Conservation (phyloP, 306 rosid genomes). For the Cicer chorassanicum region DNA sequence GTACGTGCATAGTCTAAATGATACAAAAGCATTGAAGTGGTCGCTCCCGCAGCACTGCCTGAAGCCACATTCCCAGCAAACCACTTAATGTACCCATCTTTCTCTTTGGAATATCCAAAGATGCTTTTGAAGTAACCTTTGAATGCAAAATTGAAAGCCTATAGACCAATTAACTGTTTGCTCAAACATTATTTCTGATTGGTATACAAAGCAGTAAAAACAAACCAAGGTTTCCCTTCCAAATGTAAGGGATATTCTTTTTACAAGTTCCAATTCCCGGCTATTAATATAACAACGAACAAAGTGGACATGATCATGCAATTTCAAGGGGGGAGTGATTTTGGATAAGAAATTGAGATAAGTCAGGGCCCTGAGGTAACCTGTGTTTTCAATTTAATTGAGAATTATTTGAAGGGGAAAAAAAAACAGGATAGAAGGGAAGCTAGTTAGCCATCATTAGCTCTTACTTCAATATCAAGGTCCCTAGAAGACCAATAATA, state of each 20-base stretch:
- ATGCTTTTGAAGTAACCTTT: slow-evolving; percentile 95
- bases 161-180: slow-evolving; percentile 75
- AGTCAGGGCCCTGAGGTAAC: neutral
- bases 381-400: neutral
- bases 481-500: slow-evolving; percentile 10
- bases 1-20: slow-evolving; percentile 95
- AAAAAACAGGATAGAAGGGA: slow-evolving; percentile 3
- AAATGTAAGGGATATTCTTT: neutral
- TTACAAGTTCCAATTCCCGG: neutral
- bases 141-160: slow-evolving; percentile 99
- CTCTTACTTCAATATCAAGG: slow-evolving; percentile 23
- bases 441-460: neutral
- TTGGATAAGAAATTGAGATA: slow-evolving; percentile 16
- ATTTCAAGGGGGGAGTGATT: neutral
- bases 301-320: slow-evolving; percentile 27
- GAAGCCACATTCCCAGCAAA: slow-evolving; percentile 98
- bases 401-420: neutral
- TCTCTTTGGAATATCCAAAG: slow-evolving; percentile 85
- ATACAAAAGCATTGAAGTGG: slow-evolving; percentile 82
- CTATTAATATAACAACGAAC: slow-evolving; percentile 19
- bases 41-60: slow-evolving; percentile 99
- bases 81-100: slow-evolving; percentile 88
- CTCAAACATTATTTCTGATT: slow-evolving; percentile 52
- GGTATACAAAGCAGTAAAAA: slow-evolving; percentile 25
- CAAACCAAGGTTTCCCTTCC: slow-evolving; percentile 7